Conservation (phyloP, 441 rosid genomes). For the Arabidopsis lyrata region DNA sequence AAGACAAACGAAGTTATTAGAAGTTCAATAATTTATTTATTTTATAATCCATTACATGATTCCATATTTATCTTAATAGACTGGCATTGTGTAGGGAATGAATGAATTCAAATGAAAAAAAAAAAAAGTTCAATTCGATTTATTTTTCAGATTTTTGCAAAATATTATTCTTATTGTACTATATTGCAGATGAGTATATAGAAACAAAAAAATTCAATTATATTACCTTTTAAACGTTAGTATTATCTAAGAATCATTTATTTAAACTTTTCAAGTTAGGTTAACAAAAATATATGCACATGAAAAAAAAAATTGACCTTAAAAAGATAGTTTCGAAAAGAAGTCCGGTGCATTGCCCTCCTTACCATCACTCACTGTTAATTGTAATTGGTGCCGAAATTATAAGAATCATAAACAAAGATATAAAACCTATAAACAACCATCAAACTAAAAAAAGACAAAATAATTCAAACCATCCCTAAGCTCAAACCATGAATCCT, state of each 20-base stretch:
- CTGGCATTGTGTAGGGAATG: not conserved
- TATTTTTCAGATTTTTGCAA: not conserved
- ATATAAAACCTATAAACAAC: no score
- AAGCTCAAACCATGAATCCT: no score
- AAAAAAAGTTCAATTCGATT: not conserved
- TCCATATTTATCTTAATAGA: not conserved
- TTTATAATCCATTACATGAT: constrained; percentile 10
- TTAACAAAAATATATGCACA: not conserved
- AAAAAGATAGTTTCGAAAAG: no score
- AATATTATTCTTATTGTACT: not conserved
- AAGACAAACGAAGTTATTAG: constrained; percentile 44
- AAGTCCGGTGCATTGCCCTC: no score
- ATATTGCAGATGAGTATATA: not conserved
- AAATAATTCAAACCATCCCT: no score
- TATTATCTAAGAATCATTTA: not conserved
- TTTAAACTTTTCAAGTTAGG: not conserved
- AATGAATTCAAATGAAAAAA: not conserved
- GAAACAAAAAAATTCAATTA: not conserved
- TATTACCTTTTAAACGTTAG: not conserved
- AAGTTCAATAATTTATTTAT: constrained; percentile 18
- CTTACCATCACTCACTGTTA: no score
- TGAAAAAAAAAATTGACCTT: no score
- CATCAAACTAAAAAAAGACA: no score
- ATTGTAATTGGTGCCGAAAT: no score
- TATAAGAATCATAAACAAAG: no score